Evolutionary conservation across 306 rosid species (phyloP), one percentile per base, ranked within the genome.

Genomic region (Astragalus glycyphyllos): DNA sequence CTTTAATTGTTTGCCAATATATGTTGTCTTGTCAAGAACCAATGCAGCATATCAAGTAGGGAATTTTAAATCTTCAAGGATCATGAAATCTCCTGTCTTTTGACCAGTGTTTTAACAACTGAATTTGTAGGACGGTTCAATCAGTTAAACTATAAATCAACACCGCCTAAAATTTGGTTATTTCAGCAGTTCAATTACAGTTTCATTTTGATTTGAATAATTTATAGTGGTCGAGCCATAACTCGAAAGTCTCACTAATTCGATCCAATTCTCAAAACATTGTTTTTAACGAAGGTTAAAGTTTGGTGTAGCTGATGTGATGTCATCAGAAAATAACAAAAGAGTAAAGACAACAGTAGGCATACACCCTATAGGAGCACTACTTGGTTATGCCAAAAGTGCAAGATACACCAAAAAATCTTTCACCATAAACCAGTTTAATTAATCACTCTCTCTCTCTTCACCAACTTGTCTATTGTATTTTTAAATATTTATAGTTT

Each of bases 1-100:
- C 45, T 40, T 40, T n/a, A n/a, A n/a, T n/a, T 2, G 5, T 34
- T 34, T 60, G 55, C 34, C 31, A 26, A 6, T 44, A 34, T 51
- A 38, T 66, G 50, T 49, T 69, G 71, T 77, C 80, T 73, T 58
- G 50, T 82, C 80, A 74, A 69, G 75, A 78, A 69, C 29, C 74
- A 69, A 56, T 57, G 60, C 68, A 73, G 32, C 51, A 58, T 42
- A 68, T 59, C 51, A 38, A 32, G 15, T 13, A 16, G 20, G 12
- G n/a, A 60, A 53, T 42, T 68, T 10, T 45, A 65, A 73, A 79
- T 45, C 68, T 35, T 58, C 58, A 74, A 11, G 42, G 71, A 77
- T 69, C 71, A 17, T 69, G 31, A 4, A 59, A 58, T 40, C 61
- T 35, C 38, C 59, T 48, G 8, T 23, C 29, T 23, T 26, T 26